Percentiles rank a stretch among this genome's conserved stretches.
phyloP scores from a whole-genome alignment of 2,329 filamentous ascomycete species.

The Phaeomoniella chlamydospora region DNA sequence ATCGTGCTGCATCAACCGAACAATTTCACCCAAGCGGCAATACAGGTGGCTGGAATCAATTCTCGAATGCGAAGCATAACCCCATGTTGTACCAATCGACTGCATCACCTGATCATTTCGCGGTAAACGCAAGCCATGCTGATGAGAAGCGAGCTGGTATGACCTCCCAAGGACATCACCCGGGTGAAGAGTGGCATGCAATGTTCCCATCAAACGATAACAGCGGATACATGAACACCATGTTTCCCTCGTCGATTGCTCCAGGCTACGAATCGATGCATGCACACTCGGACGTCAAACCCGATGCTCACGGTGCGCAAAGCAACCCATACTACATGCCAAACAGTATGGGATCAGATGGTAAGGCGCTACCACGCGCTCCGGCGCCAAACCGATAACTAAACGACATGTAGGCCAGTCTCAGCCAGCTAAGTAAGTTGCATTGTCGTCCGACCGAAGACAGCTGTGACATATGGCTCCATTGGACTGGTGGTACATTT shows the following conservation, averaged over 20 bases:
- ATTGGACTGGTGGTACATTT: too few species aligned
- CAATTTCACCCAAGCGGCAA: conserved; percentile 9
- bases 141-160: conserved; percentile 37
- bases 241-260: conserved; percentile 51
- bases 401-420: too few species aligned
- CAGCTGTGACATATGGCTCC: too few species aligned
- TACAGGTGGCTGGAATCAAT: conserved; percentile 27
- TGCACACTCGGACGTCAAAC: conserved; percentile 46
- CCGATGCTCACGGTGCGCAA: conserved; percentile 32
- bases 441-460: too few species aligned
- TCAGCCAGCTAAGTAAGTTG: too few species aligned
- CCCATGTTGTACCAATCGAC: conserved; percentile 13
- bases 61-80: conserved; percentile 27
- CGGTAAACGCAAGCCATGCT: conserved; percentile 9
- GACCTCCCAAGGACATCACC: conserved; percentile 34
- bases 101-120: conserved; percentile 10
- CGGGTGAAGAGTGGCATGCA: conserved; percentile 55
- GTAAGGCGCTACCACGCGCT: conserved; percentile 18
- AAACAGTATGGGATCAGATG: conserved; percentile 30
- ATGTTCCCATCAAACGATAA: conserved; percentile 65
- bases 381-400: too few species aligned
- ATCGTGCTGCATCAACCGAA: conserved; percentile 7
- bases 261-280: conserved; percentile 57
- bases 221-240: conserved; percentile 47
- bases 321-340: conserved; percentile 33